Conservation (phyloP, 768 basidiomycete genomes). For the Boletellus ananiceps region DNA sequence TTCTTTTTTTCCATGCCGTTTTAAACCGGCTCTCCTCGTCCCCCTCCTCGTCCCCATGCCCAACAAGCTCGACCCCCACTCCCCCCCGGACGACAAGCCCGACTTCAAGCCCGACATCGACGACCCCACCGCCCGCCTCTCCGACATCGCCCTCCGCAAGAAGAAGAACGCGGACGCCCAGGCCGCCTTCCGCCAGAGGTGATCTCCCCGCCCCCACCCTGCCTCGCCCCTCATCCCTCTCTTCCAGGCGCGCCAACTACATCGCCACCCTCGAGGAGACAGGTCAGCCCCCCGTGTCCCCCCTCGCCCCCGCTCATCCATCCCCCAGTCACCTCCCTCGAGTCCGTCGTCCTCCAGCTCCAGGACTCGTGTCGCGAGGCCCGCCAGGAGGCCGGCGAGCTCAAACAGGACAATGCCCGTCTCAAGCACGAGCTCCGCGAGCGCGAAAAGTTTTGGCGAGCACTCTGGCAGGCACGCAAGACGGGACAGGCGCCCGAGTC, state of each 20-base stretch:
- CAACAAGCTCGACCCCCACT: conserved; percentile 25
- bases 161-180: conserved; percentile 91
- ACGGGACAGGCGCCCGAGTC: conserved; percentile 45
- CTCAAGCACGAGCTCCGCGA: conserved; percentile 63
- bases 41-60: conserved; percentile 18
- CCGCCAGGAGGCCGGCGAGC: conserved; percentile 53
- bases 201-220: conserved; percentile 6
- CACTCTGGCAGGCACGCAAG: conserved; percentile 64
- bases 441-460: conserved; percentile 70
- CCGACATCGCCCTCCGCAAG: conserved; percentile 71
- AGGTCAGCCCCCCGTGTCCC: conserved; percentile 33
- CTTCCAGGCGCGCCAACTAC: conserved; percentile 63
- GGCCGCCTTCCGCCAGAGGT: conserved; percentile 74
- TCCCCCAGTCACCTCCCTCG: conserved; percentile 67
- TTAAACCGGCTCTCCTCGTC: conserved; percentile 38
- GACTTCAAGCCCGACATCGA: conserved; percentile 36
- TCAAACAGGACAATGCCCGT: conserved; percentile 61
- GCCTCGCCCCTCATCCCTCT: conserved; percentile 20
- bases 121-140: conserved; percentile 39
- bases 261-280: conserved; percentile 86
- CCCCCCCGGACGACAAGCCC: conserved; percentile 35
- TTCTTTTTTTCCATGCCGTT: conserved; percentile 63
- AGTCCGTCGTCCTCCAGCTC: conserved; percentile 78
- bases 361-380: conserved; percentile 77
- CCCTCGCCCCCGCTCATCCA: conserved; percentile 9